Conservation (phyloP, 1,284 basidiomycete genomes). For the Coniferiporia weirii region DNA sequence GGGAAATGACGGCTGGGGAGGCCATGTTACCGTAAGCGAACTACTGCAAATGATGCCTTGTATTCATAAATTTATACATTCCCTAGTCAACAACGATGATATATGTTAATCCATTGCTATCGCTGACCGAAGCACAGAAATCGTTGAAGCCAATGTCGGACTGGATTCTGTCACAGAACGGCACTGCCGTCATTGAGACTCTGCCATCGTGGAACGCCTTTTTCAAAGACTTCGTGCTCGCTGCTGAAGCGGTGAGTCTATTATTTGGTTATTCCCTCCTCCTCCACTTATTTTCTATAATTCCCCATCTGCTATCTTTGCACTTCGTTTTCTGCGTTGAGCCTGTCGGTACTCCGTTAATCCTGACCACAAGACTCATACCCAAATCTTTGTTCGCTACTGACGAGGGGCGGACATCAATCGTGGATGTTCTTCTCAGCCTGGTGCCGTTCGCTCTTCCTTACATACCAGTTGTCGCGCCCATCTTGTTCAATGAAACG, state of each 20-base stretch:
- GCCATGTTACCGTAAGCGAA: conserved; percentile 16
- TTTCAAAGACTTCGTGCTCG: conserved; percentile 28
- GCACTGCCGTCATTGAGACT: conserved; percentile 29
- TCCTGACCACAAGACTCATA: conserved; percentile 30
- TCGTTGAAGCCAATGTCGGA: conserved; percentile 30
- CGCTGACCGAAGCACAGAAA: conserved; percentile 24
- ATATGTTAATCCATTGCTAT: conserved; percentile 29
- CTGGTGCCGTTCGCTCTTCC: conserved; percentile 26
- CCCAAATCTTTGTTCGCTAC: conserved; percentile 27
- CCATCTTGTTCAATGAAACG: conserved; percentile 39
- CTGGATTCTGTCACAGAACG: conserved; percentile 28
- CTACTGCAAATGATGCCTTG: background rate
- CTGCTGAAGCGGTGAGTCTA: conserved; percentile 25
- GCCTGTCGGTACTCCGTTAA: conserved; percentile 29
- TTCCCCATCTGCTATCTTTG: background rate
- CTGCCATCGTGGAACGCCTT: conserved; percentile 29
- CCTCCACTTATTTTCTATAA: conserved; percentile 13
- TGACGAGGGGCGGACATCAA: conserved; percentile 22
- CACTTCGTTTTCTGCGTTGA: background rate
- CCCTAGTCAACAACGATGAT: conserved; percentile 2
- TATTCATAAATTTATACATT: background rate
- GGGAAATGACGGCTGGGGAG: conserved; percentile 23
- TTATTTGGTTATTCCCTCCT: background rate
- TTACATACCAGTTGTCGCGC: conserved; percentile 33
- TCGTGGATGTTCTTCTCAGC: conserved; percentile 26